These are phyloP conservation scores for Alternaria sp. DNA, from an alignment of 2,329 filamentous ascomycete genomes.

Conservation along the genomic window DNA sequence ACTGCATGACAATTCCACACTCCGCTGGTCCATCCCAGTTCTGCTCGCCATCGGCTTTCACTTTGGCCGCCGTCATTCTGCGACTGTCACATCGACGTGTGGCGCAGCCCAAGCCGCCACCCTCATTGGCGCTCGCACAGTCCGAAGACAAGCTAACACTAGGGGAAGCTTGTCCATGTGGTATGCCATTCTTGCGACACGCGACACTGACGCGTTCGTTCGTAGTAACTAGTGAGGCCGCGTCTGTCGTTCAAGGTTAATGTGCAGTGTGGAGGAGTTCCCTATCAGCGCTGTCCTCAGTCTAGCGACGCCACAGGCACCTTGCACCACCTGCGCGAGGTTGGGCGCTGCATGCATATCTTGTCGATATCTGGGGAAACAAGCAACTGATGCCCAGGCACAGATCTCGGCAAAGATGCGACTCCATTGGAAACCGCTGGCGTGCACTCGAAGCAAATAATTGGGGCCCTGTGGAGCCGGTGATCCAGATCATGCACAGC, in stretches of 20 bases:
- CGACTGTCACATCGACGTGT: neutral
- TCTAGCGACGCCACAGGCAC: neutral
- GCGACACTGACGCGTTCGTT: neutral
- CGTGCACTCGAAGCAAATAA: slow-evolving; percentile 5
- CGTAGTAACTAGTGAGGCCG: neutral
- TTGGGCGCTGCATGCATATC: neutral
- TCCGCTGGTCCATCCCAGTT: neutral
- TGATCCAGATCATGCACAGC: slow-evolving; percentile 20
- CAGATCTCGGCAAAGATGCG: neutral
- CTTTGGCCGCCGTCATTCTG: neutral
- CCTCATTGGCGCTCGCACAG: neutral
- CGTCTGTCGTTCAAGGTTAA: neutral
- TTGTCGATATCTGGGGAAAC: neutral
- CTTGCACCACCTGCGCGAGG: neutral
- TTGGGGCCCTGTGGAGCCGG: slow-evolving; percentile 9
- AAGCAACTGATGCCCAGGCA: slow-evolving; percentile 16
- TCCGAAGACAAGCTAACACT: neutral
- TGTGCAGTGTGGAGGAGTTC: neutral
- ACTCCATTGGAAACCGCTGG: slow-evolving; percentile 24
- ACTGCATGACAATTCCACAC: neutral
- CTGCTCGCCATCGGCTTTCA: neutral
- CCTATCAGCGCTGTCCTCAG: neutral
- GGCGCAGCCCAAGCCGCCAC: neutral
- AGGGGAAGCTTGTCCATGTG: neutral
- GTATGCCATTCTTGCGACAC: neutral